These are phyloP conservation scores for Hydrangea macrophylla DNA, from an alignment of 148 eudicot genomes.

Conservation along the genomic window DNA sequence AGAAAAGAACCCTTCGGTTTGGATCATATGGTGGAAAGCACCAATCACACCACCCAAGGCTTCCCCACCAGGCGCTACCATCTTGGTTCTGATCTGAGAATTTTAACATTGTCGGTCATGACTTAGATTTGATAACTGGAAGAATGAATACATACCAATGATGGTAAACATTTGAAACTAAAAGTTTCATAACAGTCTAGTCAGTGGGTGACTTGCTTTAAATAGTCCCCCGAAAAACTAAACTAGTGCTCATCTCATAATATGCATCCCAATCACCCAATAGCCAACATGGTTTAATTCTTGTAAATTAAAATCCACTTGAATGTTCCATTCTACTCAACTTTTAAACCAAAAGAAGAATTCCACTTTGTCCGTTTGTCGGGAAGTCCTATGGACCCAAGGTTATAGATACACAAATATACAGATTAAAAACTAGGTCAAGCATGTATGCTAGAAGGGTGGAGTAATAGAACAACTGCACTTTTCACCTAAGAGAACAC, in stretches of 20 bases:
- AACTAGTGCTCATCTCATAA: no score
- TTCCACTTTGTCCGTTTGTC: no score
- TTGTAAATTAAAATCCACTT: background rate
- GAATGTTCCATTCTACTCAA: background rate
- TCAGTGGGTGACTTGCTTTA: background rate
- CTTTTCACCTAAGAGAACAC: background rate
- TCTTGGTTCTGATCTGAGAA: conserved; percentile 79
- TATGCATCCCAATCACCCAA: no score
- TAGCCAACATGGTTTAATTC: no score
- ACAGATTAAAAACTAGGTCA: no score
- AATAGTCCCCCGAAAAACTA: background rate
- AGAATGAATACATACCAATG: background rate
- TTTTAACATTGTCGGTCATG: conserved; percentile 12
- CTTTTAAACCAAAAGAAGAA: no score
- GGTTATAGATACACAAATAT: no score
- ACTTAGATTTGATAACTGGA: background rate
- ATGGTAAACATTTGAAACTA: background rate
- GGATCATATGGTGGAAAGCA: conserved; percentile 72
- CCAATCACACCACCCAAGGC: conserved; percentile 89
- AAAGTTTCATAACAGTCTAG: background rate
- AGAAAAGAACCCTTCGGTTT: conserved; percentile 91
- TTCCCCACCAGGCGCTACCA: conserved; percentile 99
- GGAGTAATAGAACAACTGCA: background rate
- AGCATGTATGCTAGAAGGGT: background rate
- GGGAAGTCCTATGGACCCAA: no score